phyloP scores from a whole-genome alignment of 163 green algal species.

The Scenedesmus sp. region DNA sequence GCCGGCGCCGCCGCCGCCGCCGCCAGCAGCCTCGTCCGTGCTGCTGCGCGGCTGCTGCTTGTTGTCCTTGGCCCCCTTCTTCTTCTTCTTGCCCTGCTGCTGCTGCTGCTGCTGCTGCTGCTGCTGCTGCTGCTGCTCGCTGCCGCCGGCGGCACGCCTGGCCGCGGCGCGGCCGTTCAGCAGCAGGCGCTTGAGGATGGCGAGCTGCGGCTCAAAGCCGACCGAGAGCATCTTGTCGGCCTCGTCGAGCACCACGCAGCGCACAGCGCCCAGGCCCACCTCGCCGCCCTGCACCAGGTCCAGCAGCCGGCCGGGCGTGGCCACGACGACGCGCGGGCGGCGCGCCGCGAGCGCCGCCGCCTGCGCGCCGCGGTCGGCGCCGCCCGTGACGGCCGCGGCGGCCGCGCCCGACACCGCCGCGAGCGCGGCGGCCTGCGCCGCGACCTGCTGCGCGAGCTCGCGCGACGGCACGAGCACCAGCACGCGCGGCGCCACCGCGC shows the following conservation, averaged over 20 bases:
- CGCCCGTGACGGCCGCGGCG: slow-evolving; percentile 69
- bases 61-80: background rate
- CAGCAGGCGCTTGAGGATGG: slow-evolving; percentile 64
- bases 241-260: slow-evolving; percentile 90
- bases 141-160: background rate
- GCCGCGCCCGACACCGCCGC: slow-evolving; percentile 53
- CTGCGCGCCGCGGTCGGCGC: slow-evolving; percentile 55
- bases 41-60: slow-evolving; percentile 11
- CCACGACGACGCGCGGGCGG: slow-evolving; percentile 36
- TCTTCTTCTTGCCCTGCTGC: slow-evolving; percentile 39
- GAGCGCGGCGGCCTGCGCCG: slow-evolving; percentile 35
- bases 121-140: background rate
- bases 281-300: slow-evolving; percentile 73
- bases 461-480: slow-evolving; percentile 78
- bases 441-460: slow-evolving; percentile 74
- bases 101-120: background rate
- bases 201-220: slow-evolving; percentile 86
- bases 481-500: slow-evolving; percentile 45
- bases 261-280: slow-evolving; percentile 52
- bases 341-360: slow-evolving; percentile 2
- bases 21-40: slow-evolving; percentile 8
- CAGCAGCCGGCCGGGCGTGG: slow-evolving; percentile 89
- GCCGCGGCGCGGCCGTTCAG: slow-evolving; percentile 39
- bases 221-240: slow-evolving; percentile 92
- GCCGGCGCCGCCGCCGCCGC: slow-evolving; percentile 7